Percentiles rank a stretch among this genome's conserved stretches.
Evolutionary conservation across 495 filamentous ascomycete species (phyloP).

Genomic region (Penicillium coffeae): DNA sequence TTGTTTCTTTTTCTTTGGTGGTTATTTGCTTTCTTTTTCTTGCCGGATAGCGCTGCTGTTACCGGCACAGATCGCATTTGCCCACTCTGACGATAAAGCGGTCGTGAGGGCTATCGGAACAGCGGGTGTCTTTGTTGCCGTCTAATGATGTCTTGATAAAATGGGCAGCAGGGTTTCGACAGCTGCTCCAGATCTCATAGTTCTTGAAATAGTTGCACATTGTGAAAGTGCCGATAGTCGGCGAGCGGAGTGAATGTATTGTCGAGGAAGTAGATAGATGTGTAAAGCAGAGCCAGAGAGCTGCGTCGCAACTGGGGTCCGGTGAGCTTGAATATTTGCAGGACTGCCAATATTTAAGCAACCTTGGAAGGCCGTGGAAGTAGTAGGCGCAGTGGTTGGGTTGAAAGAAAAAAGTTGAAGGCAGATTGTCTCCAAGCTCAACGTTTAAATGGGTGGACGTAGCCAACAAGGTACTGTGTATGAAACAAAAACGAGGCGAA

Average conservation of each 20-base stretch:
- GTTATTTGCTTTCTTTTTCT: neutral
- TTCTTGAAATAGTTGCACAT: conserved; percentile 80
- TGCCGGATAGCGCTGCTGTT: neutral
- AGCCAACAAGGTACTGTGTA: neutral
- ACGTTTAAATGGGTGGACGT: neutral
- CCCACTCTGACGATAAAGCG: conserved; percentile 67
- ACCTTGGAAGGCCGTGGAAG: no score
- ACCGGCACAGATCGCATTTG: conserved; percentile 57
- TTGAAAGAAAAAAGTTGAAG: neutral
- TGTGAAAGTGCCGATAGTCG: conserved; percentile 33
- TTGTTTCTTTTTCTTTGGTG: neutral
- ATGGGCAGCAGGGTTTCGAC: conserved; percentile 61
- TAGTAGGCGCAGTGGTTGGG: neutral
- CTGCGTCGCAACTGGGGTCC: no score
- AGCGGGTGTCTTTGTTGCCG: conserved; percentile 56
- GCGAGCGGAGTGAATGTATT: no score
- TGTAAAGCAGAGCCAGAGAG: no score
- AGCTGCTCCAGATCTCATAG: conserved; percentile 72
- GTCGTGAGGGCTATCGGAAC: conserved; percentile 67
- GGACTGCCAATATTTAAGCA: no score
- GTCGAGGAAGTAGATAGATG: no score
- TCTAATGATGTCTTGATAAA: conserved; percentile 65
- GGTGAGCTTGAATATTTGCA: no score
- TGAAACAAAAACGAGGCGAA: neutral
- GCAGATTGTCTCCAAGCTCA: neutral